These are phyloP conservation scores for Candida michaelii DNA, from an alignment of 805 yeast genomes.

Conservation along the genomic window DNA sequence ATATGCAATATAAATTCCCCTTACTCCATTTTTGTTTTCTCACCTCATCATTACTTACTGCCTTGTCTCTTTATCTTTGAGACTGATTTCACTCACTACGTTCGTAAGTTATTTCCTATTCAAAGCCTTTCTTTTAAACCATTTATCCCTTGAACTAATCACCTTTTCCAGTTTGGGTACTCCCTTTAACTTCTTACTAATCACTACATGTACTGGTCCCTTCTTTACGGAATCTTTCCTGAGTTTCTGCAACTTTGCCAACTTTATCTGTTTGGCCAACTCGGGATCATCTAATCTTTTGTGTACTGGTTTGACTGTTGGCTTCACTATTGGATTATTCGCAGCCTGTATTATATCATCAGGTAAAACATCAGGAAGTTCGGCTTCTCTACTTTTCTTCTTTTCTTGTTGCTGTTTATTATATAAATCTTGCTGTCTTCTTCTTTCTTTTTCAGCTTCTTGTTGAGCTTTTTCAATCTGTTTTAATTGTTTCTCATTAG, in stretches of 20 bases:
- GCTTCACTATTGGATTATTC: slow-evolving; percentile 5
- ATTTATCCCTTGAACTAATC: slow-evolving; percentile 31
- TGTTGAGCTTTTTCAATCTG: slow-evolving; percentile 24
- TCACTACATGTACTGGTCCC: slow-evolving; percentile 43
- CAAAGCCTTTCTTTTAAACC: slow-evolving; percentile 42
- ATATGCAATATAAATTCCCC: no score
- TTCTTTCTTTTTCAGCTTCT: slow-evolving; percentile 31
- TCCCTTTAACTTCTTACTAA: slow-evolving; percentile 25
- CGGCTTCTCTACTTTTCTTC: slow-evolving; percentile 20
- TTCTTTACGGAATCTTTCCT: slow-evolving; percentile 29
- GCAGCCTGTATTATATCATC: slow-evolving; percentile 34
- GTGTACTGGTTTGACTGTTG: slow-evolving; percentile 25
- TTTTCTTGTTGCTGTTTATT: slow-evolving; percentile 36
- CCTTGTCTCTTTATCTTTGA: no score
- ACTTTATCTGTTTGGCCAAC: slow-evolving; percentile 29
- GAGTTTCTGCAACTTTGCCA: slow-evolving; percentile 32
- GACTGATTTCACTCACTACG: not conserved
- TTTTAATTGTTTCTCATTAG: slow-evolving; percentile 24
- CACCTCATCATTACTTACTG: no score
- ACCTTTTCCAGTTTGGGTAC: slow-evolving; percentile 41
- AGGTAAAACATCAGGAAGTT: slow-evolving; percentile 43
- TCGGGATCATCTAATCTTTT: slow-evolving; percentile 32
- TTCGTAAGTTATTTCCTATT: slow-evolving; percentile 25
- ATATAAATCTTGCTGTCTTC: slow-evolving; percentile 33
- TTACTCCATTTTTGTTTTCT: no score